Evolutionary conservation across 1,139 yeast species (phyloP), one percentile per base, ranked within the genome.

Genomic region (Kazachstania sp.): DNA sequence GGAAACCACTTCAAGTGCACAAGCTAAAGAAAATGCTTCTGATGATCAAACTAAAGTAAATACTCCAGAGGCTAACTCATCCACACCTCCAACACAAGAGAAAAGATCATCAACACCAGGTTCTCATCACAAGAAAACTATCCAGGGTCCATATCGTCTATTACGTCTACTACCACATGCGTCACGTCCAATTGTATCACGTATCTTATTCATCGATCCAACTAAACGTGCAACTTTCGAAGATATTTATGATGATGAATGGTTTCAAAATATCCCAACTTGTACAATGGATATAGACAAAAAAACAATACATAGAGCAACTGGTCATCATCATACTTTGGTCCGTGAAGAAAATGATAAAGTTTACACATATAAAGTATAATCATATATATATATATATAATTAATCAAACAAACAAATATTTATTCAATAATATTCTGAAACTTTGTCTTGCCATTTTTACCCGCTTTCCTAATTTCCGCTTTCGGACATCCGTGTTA

Each of bases 101-200:
- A 23, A 9, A 23, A 23, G 28, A 23, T 9, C 36, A 32, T 15
- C 6, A 8, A 16, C 38, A 11, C 38, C 13, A 5, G n/a, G 41
- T 28, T 30, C 29, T 8, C 45, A 37, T 28, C 45, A 45, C 12
- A 44, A 51, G 54, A 52, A 54, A 48, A 53, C 65, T 1, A 56
- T 69, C 5, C 68, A 68, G 48, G 98, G 98, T 0, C 96, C 97
- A 1, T 86, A 92, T 73, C 73, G 97, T 56, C 70, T 92, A 51
- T 73, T 92, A 72, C 75, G 97, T 57, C 71, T 92, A 52, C 70
- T 92, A 41, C 97, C 97, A 3, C 85, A 82, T 55, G 87, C 87
- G 2, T 75, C 95, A 15, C 75, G 97, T 54, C 86, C 84, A 8
- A 74, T 92, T 11, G 76, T 92, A 41, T 79, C 81, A 26, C 73